phyloP scores from a whole-genome alignment of 768 basidiomycete species.

The Suillus ampliporus region DNA sequence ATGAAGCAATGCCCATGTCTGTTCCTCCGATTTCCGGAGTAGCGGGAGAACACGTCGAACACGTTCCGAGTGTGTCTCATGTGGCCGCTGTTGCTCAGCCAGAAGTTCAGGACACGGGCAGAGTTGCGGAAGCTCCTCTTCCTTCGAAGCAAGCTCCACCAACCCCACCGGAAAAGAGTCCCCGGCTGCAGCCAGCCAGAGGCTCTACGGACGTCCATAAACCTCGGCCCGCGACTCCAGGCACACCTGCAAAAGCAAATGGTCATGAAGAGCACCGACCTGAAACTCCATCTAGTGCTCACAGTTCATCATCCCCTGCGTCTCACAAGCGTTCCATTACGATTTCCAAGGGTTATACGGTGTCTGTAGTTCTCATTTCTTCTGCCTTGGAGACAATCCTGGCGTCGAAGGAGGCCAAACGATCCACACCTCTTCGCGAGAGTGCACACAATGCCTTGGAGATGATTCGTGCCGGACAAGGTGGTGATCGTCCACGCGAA shows the following conservation, averaged over 20 bases:
- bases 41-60: background rate
- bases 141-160: slow-evolving; percentile 14
- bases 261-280: slow-evolving; percentile 19
- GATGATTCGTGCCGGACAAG: slow-evolving; percentile 76
- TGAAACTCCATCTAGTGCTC: slow-evolving; percentile 25
- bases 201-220: slow-evolving; percentile 5
- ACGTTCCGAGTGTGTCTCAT: background rate
- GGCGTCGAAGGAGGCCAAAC: slow-evolving; percentile 86
- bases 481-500: slow-evolving; percentile 78
- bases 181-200: slow-evolving; percentile 5
- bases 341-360: slow-evolving; percentile 70
- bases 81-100: background rate
- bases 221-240: slow-evolving; percentile 11
- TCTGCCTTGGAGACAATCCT: slow-evolving; percentile 88
- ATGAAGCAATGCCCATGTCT: background rate
- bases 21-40: background rate
- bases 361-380: slow-evolving; percentile 80
- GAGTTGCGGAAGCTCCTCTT: background rate
- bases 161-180: slow-evolving; percentile 13
- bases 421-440: slow-evolving; percentile 80
- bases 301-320: slow-evolving; percentile 20
- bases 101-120: background rate
- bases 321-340: slow-evolving; percentile 64
- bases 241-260: slow-evolving; percentile 20
- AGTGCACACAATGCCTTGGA: slow-evolving; percentile 83